Evolutionary conservation across 129 eudicot species (phyloP), one percentile per base, ranked within the genome.

Genomic region (Mikania micrantha): DNA sequence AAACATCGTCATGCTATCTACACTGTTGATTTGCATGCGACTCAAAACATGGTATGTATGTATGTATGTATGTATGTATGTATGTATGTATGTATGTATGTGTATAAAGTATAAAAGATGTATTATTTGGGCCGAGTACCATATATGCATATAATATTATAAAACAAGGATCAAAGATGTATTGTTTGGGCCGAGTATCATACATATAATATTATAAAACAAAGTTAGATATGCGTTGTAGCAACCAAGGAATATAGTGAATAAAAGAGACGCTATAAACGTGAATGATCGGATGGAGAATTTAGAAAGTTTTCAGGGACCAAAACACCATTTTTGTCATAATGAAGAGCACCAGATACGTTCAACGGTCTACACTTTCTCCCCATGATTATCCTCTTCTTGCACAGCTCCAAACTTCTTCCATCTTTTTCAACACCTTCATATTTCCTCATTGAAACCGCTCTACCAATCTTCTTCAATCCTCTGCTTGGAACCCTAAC

Each of bases 321-420:
- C 63, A 80, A 59, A 63, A 80, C 35, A 16, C 88, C 88, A 60
- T 80, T 38, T 32, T 53, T 29, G 54, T 86, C 93, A 64, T 83
- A 86, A 32, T 58, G 82, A 52, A 86, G 93, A 15, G 36, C 62
- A 34, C 93, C 84, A 0, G 86, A 81, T 7, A 35, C 42, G 60
- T 85, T 70, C 41, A 80, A 25, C 3, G 87, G 81, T 74, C 49
- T 67, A 42, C 85, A 84, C 61, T 68, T 84, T 29, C 39, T 74
- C 41, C 86, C 86, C 86, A 81, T 81, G 16, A 84, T 42, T 47
- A 81, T 84, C 79, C 79, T 78, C 84, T 61, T 84, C 82, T 81
- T 81, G 41, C 90, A 84, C n/a, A 84, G 54, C 34, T 74, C 64
- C 34, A 39, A 73, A 25, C 60, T 21, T 29, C 80, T 64, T 17